These are phyloP conservation scores for Cutaneotrichosporon sp. DNA, from an alignment of 1,284 basidiomycete species.

Conservation along the genomic window DNA sequence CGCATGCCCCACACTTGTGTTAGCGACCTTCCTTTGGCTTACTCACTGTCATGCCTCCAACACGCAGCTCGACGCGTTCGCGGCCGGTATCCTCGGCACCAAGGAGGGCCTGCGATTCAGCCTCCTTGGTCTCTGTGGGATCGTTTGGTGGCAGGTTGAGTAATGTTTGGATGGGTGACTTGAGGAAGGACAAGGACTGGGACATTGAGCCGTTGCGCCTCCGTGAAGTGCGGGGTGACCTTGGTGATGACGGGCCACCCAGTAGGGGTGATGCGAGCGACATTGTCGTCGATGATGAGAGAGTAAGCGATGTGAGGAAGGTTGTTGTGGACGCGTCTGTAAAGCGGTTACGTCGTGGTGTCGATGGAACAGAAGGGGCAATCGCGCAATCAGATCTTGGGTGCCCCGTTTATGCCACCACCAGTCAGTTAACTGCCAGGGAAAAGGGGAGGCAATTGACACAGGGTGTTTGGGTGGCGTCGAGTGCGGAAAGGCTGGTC, in stretches of 20 bases:
- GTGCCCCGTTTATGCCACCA: no score
- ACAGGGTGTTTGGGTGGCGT: not conserved
- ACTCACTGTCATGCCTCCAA: constrained; percentile 53
- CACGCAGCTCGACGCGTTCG: constrained; percentile 48
- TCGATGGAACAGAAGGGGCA: not conserved
- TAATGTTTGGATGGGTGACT: constrained; percentile 21
- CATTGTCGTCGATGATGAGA: not conserved
- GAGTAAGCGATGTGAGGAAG: not conserved
- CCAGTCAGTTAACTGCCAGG: not conserved
- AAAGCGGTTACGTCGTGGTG: not conserved
- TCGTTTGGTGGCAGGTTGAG: constrained; percentile 21
- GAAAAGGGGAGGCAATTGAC: not conserved
- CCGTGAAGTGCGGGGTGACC: not conserved
- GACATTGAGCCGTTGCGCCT: constrained; percentile 20
- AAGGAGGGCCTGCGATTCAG: constrained; percentile 18
- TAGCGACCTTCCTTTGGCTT: constrained; percentile 1
- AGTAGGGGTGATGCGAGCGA: constrained; percentile 3
- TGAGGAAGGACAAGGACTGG: constrained; percentile 13
- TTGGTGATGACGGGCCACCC: not conserved
- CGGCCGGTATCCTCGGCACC: constrained; percentile 11
- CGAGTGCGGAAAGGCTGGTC: not conserved
- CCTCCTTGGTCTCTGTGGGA: constrained; percentile 22
- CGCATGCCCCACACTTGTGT: constrained; percentile 55
- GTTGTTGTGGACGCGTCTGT: not conserved
- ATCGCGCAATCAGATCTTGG: not conserved